Percentiles rank a stretch among this genome's conserved stretches.
Conservation (phyloP, 139 green algal genomes). For the Dunaliella primolecta region DNA sequence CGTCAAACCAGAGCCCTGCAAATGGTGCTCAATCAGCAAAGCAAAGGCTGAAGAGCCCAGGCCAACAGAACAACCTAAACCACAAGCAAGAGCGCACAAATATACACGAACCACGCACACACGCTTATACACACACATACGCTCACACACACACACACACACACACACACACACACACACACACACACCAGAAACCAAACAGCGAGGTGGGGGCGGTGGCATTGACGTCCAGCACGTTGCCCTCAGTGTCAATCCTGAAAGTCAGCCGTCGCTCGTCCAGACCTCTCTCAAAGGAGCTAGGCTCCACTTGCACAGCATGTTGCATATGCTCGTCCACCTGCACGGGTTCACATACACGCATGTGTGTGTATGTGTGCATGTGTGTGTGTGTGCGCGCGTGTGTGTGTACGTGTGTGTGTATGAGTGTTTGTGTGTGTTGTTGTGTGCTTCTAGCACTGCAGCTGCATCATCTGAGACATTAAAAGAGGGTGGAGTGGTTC, state of each 20-base stretch:
- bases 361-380: background rate
- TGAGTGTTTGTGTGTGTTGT: slow-evolving; percentile 19
- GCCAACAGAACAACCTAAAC: too few species aligned
- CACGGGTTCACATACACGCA: background rate
- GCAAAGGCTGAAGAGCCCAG: too few species aligned
- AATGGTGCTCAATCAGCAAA: too few species aligned
- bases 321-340: slow-evolving; percentile 1
- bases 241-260: slow-evolving; percentile 10
- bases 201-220: background rate
- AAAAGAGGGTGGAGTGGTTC: too few species aligned
- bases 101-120: too few species aligned
- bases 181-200: background rate
- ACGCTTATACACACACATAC: too few species aligned
- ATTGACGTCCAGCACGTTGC: background rate
- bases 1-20: too few species aligned
- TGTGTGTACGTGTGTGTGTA: background rate
- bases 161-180: too few species aligned
- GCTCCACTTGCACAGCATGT: slow-evolving; percentile 25
- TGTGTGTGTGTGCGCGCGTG: background rate
- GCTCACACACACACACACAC: too few species aligned
- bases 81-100: too few species aligned
- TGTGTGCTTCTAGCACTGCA: too few species aligned
- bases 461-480: too few species aligned
- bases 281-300: slow-evolving; percentile 16
- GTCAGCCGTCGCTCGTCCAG: slow-evolving; percentile 30